phyloP scores from a whole-genome alignment of 805 yeast species.

The Monosporozyma servazzii region DNA sequence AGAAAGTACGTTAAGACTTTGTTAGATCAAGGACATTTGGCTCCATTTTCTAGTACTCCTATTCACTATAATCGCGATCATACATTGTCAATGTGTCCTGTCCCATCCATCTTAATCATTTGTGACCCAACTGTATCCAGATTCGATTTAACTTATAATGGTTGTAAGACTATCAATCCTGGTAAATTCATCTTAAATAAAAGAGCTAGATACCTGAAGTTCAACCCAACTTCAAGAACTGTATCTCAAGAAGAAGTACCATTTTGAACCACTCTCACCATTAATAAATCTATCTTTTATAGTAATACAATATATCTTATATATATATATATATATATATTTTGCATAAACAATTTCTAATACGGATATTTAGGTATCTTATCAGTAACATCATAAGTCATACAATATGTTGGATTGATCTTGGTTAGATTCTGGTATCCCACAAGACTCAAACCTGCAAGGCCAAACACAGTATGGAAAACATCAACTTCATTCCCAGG shows the following conservation, averaged over 20 bases:
- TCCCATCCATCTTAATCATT: constrained; percentile 60
- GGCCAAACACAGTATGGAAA: constrained; percentile 83
- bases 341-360: neutral
- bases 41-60: constrained; percentile 66
- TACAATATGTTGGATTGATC: constrained; percentile 81
- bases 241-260: constrained; percentile 40
- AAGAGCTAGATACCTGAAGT: constrained; percentile 63
- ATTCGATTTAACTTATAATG: constrained; percentile 71
- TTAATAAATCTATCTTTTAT: neutral
- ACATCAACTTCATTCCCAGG: constrained; percentile 88
- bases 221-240: constrained; percentile 49
- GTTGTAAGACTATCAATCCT: constrained; percentile 70
- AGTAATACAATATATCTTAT: neutral
- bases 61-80: constrained; percentile 64
- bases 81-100: constrained; percentile 60
- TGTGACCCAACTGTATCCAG: constrained; percentile 62
- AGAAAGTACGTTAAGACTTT: constrained; percentile 70
- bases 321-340: constrained; percentile 7
- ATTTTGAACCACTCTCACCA: constrained; percentile 16
- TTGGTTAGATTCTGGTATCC: constrained; percentile 49
- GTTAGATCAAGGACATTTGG: constrained; percentile 77
- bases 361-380: constrained; percentile 33
- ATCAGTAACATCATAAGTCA: constrained; percentile 44
- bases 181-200: constrained; percentile 44
- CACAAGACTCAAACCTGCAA: constrained; percentile 77